These are phyloP conservation scores for Mycogone perniciosa DNA, from an alignment of 2,329 filamentous ascomycete species.

Conservation along the genomic window DNA sequence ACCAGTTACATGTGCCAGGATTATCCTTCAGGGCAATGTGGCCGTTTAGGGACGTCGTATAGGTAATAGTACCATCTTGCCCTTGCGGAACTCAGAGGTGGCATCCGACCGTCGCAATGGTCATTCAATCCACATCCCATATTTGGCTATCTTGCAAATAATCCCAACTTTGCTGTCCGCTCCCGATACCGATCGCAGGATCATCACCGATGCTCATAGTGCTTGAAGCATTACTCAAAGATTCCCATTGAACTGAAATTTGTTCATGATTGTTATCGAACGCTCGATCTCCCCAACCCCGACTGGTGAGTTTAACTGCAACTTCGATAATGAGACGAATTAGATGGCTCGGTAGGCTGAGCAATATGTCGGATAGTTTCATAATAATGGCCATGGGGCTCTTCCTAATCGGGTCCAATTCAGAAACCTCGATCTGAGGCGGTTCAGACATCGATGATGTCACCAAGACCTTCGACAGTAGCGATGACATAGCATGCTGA, in stretches of 20 bases:
- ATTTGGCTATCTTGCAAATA: not conserved
- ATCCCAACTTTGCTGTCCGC: not conserved
- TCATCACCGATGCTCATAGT: not conserved
- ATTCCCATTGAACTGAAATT: conserved; percentile 57
- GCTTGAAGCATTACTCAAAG: conserved; percentile 30
- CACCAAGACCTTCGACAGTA: not conserved
- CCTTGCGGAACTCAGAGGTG: no score
- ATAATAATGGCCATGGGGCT: conserved; percentile 55
- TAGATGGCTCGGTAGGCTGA: conserved; percentile 75
- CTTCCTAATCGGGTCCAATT: conserved; percentile 14
- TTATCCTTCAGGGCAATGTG: no score
- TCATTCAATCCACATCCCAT: not conserved
- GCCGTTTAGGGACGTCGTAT: no score
- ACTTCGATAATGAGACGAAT: conserved; percentile 75
- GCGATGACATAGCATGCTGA: not conserved
- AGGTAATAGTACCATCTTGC: no score
- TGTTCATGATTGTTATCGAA: conserved; percentile 47
- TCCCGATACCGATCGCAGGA: not conserved
- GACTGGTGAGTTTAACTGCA: conserved; percentile 64
- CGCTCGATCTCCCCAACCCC: conserved; percentile 56
- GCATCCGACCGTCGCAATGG: not conserved
- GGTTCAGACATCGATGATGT: not conserved
- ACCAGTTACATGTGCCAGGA: no score
- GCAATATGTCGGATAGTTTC: conserved; percentile 68
- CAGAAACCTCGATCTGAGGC: not conserved